Evolutionary conservation across 306 rosid species (phyloP), one percentile per base, ranked within the genome.

Genomic region (Sphenostylis stenocarpa): DNA sequence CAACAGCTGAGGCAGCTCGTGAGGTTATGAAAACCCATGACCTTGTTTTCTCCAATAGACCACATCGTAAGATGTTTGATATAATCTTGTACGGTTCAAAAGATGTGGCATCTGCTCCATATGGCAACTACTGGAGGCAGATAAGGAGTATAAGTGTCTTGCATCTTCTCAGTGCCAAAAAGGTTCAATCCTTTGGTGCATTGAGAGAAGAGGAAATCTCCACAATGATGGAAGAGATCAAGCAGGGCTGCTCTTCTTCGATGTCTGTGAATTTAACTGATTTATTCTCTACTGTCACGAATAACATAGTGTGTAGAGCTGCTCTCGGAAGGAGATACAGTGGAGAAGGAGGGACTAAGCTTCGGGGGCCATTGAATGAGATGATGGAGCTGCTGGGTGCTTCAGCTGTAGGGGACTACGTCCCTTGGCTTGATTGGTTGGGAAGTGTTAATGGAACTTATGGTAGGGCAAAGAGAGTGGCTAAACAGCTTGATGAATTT

Each of bases 91-190:
- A 78, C 13, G 70, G 41, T 17, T 60, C 72, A 3, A 78, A 2
- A 21, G 65, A 60, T 34, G 49, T 78, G 1, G 55, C 71, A n/a
- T 9, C 56, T 48, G 23, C 77, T 21, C 45, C 63, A 10, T 70
- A 78, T 24, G 77, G 77, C 5, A 10, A 23, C 13, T 48, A 70
- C n/a, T 70, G 82, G 82, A 76, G 78, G 55, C 73, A 79, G 28
- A 11, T 14, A 28, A 79, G n/a, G 17, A 51, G 74, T 48, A 41
- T 81, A 0, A 11, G 47, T 23, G 70, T 70, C 1, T 29, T 76
- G 26, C 70, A 82, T 63, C 74, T 76, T 61, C 43, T 76, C 8
- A 76, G 74, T 41, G 20, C 65, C 47, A 82, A 76, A 36, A 76
- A 10, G 19, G 81, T 81, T 81, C 68, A 61, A 51, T 75, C 81